Base-by-base conservation (phyloP, 2,329 filamentous ascomycete genomes). In the Colletotrichum sp. region DNA sequence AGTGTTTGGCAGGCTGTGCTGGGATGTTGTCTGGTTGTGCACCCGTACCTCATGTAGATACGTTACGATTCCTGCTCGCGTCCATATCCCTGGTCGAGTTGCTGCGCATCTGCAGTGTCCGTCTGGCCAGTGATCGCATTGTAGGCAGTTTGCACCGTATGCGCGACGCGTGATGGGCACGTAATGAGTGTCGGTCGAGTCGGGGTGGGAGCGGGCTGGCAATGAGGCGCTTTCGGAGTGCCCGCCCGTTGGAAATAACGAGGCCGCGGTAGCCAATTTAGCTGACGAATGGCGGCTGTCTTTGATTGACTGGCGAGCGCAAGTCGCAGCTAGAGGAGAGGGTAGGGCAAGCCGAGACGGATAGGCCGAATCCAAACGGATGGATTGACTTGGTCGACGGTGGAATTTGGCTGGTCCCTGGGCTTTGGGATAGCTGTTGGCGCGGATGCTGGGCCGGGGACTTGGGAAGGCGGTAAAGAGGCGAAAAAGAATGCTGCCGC, bases 221-320 rank as follows among this genome's bases (percentile, higher is more conserved):
- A 13, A 66, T n/a, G 39, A 36, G 32, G 60, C 36, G 66, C 67
- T 52, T 68, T 71, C 60, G 68, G 68, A 52, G 16, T 71, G 72
- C 21, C 72, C 32, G 72, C 72, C 69, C 68, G 39, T 57, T 26
- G 39, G 34, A 43, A 64, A 68, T 48, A 70, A 75, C 39, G 69
- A 71, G 10, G 71, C 7, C 57, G 28, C 48, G 48, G 34, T 30
- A 60, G 26, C 68, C 60, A 74, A 65, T 52, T 34, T 48, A 69
- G 36, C 9, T 61, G 71, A 59, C 59, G 59, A 65, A 43, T 34
- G 48, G 32, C 30, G 14, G 60, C 52, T 57, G 60, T 60, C 28
- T 30, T 36, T 18, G 39, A 39, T n/a, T 9, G 28, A 48, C 28
- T 67, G 43, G 26, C 16, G 63, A 52, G 43, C 60, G 26, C n/a